Base-by-base conservation (phyloP, 2,329 filamentous ascomycete genomes). In the Lanzia echinophila region DNA sequence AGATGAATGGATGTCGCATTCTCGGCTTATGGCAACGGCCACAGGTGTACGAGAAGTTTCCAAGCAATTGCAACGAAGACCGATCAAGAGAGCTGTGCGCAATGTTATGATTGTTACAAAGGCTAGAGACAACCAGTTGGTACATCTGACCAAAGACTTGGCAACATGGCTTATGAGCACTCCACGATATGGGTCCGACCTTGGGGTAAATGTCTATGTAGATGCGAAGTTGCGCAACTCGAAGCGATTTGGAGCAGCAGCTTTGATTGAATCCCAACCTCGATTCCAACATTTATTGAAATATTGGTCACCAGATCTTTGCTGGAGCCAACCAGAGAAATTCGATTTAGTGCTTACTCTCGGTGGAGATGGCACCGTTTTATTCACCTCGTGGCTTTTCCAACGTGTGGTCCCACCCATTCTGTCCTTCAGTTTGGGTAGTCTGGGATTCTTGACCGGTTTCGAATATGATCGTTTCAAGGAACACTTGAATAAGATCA, bases 21-120 rank as follows among this genome's bases (percentile, higher is more conserved):
- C 90, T 10, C 84, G 91, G 51, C 81, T 99, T 41, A 89, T 96
- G 66, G 92, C 96, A 74, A 99, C 94, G 0, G 94, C 94, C 48
- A 95, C 90, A 0, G 88, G 90, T 45, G 94, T 99, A 19, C 84
- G 94, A 50, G 94, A 99, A 72, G 91, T 99, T 12, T 95, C 90
- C 15, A 92, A 95, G 71, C 94, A 97, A 72, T 78, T 99, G 55
- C 92, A 96, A 73, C 84, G 92, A 53, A 83, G 90, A 39, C 92
- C 94, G 20, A 90, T 97, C 71, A 94, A 88, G 72, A 86, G 91
- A 61, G 91, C 91, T 11, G 91, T 99, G 45, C 84, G 83, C 66
- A 96, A 90, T 69, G 82, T 99, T 66, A 97, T 99, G 94, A 96
- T 99, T 65, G 89, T 99, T 60, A 99, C 94, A 58, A 99, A 97